Evolutionary conservation across 192 early-diverging fungal genomes (phyloP).

Genomic region (Lobosporangium transversale): DNA sequence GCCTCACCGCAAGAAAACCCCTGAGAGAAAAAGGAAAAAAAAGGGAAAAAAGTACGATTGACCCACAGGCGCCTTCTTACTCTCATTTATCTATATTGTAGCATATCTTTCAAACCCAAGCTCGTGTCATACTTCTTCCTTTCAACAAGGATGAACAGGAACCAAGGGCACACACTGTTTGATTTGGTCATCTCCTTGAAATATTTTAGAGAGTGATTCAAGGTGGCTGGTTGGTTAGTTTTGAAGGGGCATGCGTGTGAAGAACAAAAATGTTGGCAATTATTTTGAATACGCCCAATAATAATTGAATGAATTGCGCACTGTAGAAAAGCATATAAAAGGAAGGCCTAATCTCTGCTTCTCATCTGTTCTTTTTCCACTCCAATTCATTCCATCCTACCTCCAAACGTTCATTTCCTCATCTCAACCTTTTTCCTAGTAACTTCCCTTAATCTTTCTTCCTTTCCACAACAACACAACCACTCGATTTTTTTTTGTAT

Average conservation of each 20-base stretch:
- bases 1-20: no score
- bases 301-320: no score
- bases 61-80: no score
- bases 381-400: conserved; percentile 9
- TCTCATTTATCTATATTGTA: no score
- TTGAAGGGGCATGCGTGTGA: not conserved
- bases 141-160: conserved; percentile 9
- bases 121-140: no score
- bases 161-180: not conserved
- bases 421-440: not conserved
- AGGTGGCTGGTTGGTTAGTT: not conserved
- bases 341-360: not conserved
- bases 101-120: no score
- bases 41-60: no score
- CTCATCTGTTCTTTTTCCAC: conserved; percentile 33
- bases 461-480: not conserved
- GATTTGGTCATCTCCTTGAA: conserved; percentile 1
- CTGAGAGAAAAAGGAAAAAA: no score
- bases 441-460: not conserved
- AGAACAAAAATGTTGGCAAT: not conserved
- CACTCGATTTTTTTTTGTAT: not conserved
- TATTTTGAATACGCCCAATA: not conserved
- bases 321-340: no score
- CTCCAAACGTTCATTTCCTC: conserved; percentile 1
- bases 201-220: no score